A percentile compares a stretch with the other conserved stretches of the same genome.
Evolutionary conservation across 164 flowering plant genomes (phyloP).

Genomic region (Brasenia schreberi): DNA sequence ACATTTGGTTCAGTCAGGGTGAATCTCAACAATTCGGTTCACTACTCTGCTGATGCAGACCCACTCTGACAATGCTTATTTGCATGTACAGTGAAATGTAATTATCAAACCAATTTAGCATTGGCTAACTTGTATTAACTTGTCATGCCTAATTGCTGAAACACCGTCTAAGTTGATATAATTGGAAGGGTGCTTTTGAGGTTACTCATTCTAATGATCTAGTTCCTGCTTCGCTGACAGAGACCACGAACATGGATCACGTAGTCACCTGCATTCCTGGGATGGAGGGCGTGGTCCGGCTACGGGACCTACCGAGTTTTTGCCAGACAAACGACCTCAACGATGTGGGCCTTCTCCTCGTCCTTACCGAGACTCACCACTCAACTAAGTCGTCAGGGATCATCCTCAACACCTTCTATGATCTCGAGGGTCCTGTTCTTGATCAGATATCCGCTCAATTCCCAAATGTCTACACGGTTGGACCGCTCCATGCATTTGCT

Average conservation of each 20-base stretch:
- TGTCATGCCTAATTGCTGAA: too few relatives aligned
- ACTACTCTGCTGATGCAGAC: too few relatives aligned
- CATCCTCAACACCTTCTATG: slow-evolving; percentile 35
- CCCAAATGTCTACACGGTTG: slow-evolving; percentile 26
- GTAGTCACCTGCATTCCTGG: slow-evolving; percentile 16
- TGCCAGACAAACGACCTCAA: slow-evolving; percentile 7
- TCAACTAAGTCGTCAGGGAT: slow-evolving; percentile 10
- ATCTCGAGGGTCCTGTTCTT: slow-evolving; percentile 21
- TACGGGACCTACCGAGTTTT: slow-evolving; percentile 31
- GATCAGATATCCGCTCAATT: slow-evolving; percentile 10
- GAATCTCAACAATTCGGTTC: too few relatives aligned
- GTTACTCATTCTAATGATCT: not conserved
- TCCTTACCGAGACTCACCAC: not conserved
- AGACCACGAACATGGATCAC: slow-evolving; percentile 24
- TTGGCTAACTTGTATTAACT: too few relatives aligned
- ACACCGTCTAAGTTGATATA: too few relatives aligned
- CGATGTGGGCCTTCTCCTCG: slow-evolving; percentile 2
- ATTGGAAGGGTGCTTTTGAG: not conserved
- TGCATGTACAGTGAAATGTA: too few relatives aligned
- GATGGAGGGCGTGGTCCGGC: slow-evolving; percentile 24
- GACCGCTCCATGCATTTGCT: slow-evolving; percentile 30
- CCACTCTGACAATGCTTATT: too few relatives aligned
- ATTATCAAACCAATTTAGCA: too few relatives aligned
- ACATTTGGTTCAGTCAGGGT: too few relatives aligned
- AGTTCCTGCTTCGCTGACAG: slow-evolving; percentile 3